These are phyloP conservation scores for Candida tammaniensis DNA, from an alignment of 805 yeast genomes.

Conservation along the genomic window DNA sequence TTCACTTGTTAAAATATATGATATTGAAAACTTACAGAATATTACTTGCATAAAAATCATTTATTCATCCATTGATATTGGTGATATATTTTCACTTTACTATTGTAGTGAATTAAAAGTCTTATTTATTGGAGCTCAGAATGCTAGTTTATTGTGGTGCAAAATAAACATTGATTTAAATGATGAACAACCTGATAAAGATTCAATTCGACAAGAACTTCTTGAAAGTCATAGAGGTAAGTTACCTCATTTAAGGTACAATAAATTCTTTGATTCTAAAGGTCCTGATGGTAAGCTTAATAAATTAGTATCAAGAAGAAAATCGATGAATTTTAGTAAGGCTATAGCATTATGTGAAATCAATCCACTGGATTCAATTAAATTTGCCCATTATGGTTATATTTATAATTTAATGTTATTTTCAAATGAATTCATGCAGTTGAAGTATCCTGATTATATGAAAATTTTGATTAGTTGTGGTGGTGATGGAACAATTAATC, in stretches of 20 bases:
- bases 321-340: slow-evolving; percentile 6
- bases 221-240: slow-evolving; percentile 13
- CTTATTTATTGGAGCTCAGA: slow-evolving; percentile 85
- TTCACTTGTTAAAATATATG: slow-evolving; percentile 85
- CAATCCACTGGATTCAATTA: slow-evolving; percentile 58
- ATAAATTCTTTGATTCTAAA: slow-evolving; percentile 83
- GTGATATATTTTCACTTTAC: slow-evolving; percentile 84
- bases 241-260: slow-evolving; percentile 62
- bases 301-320: slow-evolving; percentile 26
- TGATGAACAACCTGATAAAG: not conserved
- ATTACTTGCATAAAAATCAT: slow-evolving; percentile 58
- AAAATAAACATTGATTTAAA: slow-evolving; percentile 20
- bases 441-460: slow-evolving; percentile 16
- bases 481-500: slow-evolving; percentile 85
- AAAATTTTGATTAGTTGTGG: slow-evolving; percentile 54
- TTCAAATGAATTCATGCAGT: slow-evolving; percentile 17
- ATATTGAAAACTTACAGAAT: slow-evolving; percentile 38
- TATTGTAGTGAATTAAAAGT: slow-evolving; percentile 62
- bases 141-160: slow-evolving; percentile 82
- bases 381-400: slow-evolving; percentile 91
- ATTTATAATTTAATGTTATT: slow-evolving; percentile 63
- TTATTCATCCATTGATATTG: slow-evolving; percentile 83
- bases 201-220: slow-evolving; percentile 2
- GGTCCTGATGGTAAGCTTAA: slow-evolving; percentile 71
- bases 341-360: slow-evolving; percentile 53